Base-by-base conservation (phyloP, 2,329 filamentous ascomycete genomes). In the Coniochaeta ligniaria region DNA sequence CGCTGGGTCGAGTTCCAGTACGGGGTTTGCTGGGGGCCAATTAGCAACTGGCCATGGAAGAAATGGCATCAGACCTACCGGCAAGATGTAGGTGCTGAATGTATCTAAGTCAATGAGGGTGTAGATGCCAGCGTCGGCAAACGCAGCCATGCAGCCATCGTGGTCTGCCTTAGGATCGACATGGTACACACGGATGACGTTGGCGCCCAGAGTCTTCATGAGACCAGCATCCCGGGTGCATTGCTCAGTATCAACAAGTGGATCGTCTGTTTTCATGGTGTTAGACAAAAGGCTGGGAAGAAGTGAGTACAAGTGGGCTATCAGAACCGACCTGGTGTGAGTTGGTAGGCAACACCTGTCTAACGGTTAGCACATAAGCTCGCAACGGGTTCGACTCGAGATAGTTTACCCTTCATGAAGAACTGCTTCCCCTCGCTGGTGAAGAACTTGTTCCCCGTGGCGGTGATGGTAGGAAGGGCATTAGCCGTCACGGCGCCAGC, bases 141-240 rank as follows among this genome's bases (percentile, higher is more conserved):
- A 91, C 1, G 86, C 87, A 59, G 80, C 80, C 91, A 96, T 96
- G 77, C 92, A 96, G 22, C 81, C 87, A 61, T 83, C 80, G 73
- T 96, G 93, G 71, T 94, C 78, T 35, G 77, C 84, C 2, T 75
- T 72, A 1, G 90, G 77, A 68, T 96, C 88, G 63, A 96, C 91
- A 70, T 96, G 91, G 74, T 96, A 96, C 61, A 95, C 89, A 61
- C 92, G 90, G 69, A 96, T 92, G 33, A 89, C 82, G 72, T 96
- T 96, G 71, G 89, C 85, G 63, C 91, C 91, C 59, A 96, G 79
- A 20, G 86, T 84, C 72, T 90, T 83, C 90, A 96, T 96, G 69
- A 93, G 80, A 17, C 78, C 72, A 47, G 88, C 87, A 76, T 96
- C 92, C 66, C 86, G 84, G 67, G 81, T 74, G 78, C 91, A 96